Evolutionary conservation across 345 rosid genomes (phyloP).

Genomic region (Noccaea caerulescens): DNA sequence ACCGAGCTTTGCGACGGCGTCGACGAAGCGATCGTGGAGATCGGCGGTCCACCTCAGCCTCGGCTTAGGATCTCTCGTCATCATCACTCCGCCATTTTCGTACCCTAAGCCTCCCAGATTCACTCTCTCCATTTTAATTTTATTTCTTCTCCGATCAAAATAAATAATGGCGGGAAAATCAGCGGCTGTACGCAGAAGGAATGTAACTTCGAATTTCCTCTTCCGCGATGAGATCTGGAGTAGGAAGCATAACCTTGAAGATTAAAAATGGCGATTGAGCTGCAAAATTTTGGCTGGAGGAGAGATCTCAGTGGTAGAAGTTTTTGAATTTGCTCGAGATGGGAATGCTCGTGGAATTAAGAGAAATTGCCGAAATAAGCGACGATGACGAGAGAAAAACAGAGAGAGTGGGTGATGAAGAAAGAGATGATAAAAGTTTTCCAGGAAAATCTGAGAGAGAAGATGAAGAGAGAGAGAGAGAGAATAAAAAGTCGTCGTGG

Average conservation of each 20-base stretch:
- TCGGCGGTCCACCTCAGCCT: constrained; percentile 49
- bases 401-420: constrained; percentile 9
- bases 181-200: background rate
- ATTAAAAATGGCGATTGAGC: background rate
- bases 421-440: constrained; percentile 16
- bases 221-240: constrained; percentile 3
- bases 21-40: constrained; percentile 52
- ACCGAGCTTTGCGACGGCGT: constrained; percentile 55
- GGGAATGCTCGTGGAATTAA: constrained; percentile 19
- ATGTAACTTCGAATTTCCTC: constrained; percentile 3
- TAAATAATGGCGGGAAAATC: constrained; percentile 40
- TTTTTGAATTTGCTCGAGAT: background rate
- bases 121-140: constrained; percentile 52
- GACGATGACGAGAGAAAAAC: constrained; percentile 11
- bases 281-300: background rate
- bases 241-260: constrained; percentile 1
- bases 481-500: constrained; percentile 42
- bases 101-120: constrained; percentile 44
- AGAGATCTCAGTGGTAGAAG: background rate
- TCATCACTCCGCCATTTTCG: constrained; percentile 66
- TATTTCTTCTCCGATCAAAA: background rate
- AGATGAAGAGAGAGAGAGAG: constrained; percentile 17
- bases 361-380: background rate
- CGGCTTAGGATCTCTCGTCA: constrained; percentile 92
- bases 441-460: constrained; percentile 4